These are phyloP conservation scores for Pezicula rhizophila DNA, from an alignment of 2,329 filamentous ascomycete species.

Conservation along the genomic window DNA sequence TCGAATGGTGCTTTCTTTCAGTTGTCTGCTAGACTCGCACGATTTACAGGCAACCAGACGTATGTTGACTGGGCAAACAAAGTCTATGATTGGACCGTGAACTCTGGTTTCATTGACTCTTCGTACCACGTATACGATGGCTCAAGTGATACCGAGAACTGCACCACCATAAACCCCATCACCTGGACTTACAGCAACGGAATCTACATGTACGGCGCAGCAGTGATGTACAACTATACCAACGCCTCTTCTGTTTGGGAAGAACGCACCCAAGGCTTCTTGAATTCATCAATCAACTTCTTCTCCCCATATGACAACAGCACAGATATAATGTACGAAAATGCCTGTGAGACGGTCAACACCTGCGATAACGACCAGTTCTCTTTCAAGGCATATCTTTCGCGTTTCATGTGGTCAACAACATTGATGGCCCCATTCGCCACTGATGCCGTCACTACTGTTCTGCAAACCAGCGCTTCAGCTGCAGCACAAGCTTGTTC, in stretches of 20 bases:
- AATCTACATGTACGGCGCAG: slow-evolving; percentile 59
- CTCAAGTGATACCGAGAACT: slow-evolving; percentile 44
- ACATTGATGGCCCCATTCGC: slow-evolving; percentile 51
- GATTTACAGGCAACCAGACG: slow-evolving; percentile 60
- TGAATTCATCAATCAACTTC: slow-evolving; percentile 45
- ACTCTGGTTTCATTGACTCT: slow-evolving; percentile 50
- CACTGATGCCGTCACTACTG: slow-evolving; percentile 36
- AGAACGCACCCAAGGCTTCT: slow-evolving; percentile 43
- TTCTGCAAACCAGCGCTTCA: slow-evolving; percentile 45
- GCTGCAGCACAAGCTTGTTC: slow-evolving; percentile 53
- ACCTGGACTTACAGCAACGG: slow-evolving; percentile 63
- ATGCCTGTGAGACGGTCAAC: slow-evolving; percentile 53
- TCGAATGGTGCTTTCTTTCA: slow-evolving; percentile 82
- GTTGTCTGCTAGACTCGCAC: slow-evolving; percentile 67
- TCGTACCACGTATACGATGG: slow-evolving; percentile 57
- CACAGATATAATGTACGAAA: slow-evolving; percentile 58
- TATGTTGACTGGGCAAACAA: slow-evolving; percentile 62
- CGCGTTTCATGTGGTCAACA: slow-evolving; percentile 57
- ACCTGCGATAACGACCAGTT: slow-evolving; percentile 59
- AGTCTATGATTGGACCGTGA: slow-evolving; percentile 59
- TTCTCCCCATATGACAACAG: slow-evolving; percentile 46
- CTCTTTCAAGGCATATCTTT: slow-evolving; percentile 63
- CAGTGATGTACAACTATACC: slow-evolving; percentile 57
- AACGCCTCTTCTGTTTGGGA: slow-evolving; percentile 45
- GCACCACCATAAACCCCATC: slow-evolving; percentile 43